Evolutionary conservation across 371 early-diverging fungal species (phyloP).

Genomic region (Circinella umbellata): DNA sequence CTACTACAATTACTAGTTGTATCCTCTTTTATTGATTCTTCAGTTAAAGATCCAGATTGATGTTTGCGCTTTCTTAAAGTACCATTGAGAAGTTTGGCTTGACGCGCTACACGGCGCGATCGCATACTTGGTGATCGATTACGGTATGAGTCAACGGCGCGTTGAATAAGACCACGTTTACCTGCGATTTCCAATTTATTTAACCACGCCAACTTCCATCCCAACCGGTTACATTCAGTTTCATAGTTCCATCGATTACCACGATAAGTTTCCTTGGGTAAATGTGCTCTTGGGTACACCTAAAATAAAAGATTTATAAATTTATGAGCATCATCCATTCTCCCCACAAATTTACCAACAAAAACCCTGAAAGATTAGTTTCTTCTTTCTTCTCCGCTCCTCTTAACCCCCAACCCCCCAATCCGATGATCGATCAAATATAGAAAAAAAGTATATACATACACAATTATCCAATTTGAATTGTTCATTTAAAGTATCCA

Average conservation of each 20-base stretch:
- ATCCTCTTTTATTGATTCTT: too few relatives aligned
- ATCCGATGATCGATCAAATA: not conserved
- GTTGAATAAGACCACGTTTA: slow-evolving; percentile 91
- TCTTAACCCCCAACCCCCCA: slow-evolving; percentile 1
- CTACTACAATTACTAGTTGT: too few relatives aligned
- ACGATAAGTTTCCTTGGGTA: slow-evolving; percentile 69
- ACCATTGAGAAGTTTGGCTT: slow-evolving; percentile 73
- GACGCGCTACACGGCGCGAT: slow-evolving; percentile 82
- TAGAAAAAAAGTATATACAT: slow-evolving; percentile 23
- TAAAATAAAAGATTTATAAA: slow-evolving; percentile 5
- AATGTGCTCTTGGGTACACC: slow-evolving; percentile 75
- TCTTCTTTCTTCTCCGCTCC: not conserved
- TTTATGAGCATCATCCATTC: not conserved
- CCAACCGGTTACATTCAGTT: slow-evolving; percentile 88
- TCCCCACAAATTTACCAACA: too few relatives aligned
- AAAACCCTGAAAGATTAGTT: too few relatives aligned
- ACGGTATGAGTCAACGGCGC: slow-evolving; percentile 95
- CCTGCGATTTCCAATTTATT: slow-evolving; percentile 86
- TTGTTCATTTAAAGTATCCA: slow-evolving; percentile 65
- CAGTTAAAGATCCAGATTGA: slow-evolving; percentile 7
- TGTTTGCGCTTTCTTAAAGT: slow-evolving; percentile 48
- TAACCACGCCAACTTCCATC: slow-evolving; percentile 92
- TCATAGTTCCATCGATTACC: slow-evolving; percentile 97
- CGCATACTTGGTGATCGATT: slow-evolving; percentile 84
- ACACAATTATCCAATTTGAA: slow-evolving; percentile 86